Percentiles rank a stretch among this genome's conserved stretches.
These are phyloP conservation scores for Grigorovia transvaalensis DNA, from an alignment of 805 yeast genomes.

Conservation along the genomic window DNA sequence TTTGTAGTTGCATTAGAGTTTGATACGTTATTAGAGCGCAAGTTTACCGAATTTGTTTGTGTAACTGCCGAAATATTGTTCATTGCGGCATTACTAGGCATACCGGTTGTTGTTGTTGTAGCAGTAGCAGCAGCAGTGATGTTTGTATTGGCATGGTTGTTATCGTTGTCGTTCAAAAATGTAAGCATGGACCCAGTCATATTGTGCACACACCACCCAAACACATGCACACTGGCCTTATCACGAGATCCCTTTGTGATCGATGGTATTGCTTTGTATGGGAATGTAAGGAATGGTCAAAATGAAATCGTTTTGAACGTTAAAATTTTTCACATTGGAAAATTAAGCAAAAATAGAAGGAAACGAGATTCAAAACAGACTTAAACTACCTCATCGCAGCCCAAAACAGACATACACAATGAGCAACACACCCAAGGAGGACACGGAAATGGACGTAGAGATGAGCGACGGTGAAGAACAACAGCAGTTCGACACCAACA, in stretches of 20 bases:
- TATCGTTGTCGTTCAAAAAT: not conserved
- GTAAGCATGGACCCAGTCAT: not conserved
- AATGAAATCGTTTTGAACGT: not conserved
- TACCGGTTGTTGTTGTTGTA: not conserved
- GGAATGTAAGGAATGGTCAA: not conserved
- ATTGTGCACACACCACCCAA: not conserved
- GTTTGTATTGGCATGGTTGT: conserved; percentile 6
- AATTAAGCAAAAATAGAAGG: too few species aligned
- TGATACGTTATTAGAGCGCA: too few species aligned
- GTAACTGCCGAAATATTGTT: not conserved
- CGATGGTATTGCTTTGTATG: too few species aligned
- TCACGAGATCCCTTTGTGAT: too few species aligned
- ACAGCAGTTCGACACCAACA: conserved; percentile 41
- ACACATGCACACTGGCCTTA: not conserved
- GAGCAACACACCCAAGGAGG: conserved; percentile 2
- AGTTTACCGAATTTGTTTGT: too few species aligned
- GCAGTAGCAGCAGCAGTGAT: too few species aligned
- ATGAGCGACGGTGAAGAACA: conserved; percentile 20
- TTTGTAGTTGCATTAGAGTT: not conserved
- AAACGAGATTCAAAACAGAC: too few species aligned
- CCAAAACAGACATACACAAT: not conserved
- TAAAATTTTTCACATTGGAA: not conserved
- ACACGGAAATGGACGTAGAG: conserved; percentile 1
- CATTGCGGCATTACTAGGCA: not conserved
- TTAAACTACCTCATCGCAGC: not conserved